phyloP scores from a whole-genome alignment of 768 basidiomycete species.

The Lyophyllum decastes region DNA sequence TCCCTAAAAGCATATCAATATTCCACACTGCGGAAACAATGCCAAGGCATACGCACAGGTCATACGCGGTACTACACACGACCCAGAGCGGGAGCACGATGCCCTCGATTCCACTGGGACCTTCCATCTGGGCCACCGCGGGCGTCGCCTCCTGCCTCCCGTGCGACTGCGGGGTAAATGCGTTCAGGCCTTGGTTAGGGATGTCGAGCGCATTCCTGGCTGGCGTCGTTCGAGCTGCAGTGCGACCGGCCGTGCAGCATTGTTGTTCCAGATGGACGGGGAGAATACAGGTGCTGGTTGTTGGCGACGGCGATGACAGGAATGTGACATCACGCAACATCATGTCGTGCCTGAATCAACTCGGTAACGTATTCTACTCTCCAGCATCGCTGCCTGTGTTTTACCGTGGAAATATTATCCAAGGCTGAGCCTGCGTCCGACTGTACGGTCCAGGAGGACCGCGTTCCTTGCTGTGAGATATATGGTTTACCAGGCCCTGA shows the following conservation, averaged over 20 bases:
- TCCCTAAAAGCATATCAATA: constrained; percentile 37
- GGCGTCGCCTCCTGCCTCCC: constrained; percentile 19
- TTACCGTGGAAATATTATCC: too few relatives aligned
- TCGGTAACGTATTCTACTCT: not conserved
- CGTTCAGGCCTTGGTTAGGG: not conserved
- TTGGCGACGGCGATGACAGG: not conserved
- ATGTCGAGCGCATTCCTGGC: not conserved
- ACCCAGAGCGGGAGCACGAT: constrained; percentile 59
- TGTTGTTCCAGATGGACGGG: not conserved
- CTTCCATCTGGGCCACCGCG: constrained; percentile 26
- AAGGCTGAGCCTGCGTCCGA: too few relatives aligned
- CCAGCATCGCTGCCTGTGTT: not conserved
- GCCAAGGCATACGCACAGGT: constrained; percentile 51
- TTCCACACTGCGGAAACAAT: not conserved
- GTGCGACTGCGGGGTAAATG: not conserved
- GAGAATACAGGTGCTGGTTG: not conserved
- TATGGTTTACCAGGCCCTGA: too few relatives aligned
- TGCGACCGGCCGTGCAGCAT: not conserved
- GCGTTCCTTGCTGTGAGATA: too few relatives aligned
- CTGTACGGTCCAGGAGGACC: too few relatives aligned
- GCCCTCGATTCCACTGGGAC: constrained; percentile 51
- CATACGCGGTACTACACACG: constrained; percentile 50
- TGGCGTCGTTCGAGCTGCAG: not conserved
- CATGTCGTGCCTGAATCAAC: not conserved
- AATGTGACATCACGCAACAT: not conserved